Evolutionary conservation across 257 asterid species (phyloP).

Genomic region (Capsicum chinense): DNA sequence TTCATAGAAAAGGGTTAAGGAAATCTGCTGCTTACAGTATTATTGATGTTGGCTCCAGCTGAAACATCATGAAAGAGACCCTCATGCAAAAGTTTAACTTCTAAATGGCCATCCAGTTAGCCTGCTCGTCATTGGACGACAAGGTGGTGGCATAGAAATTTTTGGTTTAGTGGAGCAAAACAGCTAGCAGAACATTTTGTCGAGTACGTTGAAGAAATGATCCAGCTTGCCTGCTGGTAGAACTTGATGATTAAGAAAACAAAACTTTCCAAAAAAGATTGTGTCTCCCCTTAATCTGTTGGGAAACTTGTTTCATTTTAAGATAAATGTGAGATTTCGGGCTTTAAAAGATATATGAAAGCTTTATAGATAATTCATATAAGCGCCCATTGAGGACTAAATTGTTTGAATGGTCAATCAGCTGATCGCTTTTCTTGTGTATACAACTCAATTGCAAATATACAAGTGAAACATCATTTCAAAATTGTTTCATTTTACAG

Average conservation of each 20-base stretch:
- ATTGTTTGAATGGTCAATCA: too few relatives aligned
- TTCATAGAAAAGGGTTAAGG: conserved; percentile 52
- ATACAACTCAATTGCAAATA: too few relatives aligned
- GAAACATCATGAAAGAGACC: neutral
- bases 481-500: too few relatives aligned
- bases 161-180: neutral
- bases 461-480: too few relatives aligned
- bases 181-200: neutral
- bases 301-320: too few relatives aligned
- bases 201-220: neutral
- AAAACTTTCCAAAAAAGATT: too few relatives aligned
- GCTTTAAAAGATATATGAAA: too few relatives aligned
- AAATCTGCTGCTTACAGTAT: conserved; percentile 57
- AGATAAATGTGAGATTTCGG: too few relatives aligned
- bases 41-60: conserved; percentile 45
- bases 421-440: too few relatives aligned
- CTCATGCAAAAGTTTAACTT: neutral
- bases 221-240: neutral
- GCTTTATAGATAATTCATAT: too few relatives aligned
- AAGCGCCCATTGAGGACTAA: too few relatives aligned
- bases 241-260: neutral
- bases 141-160: neutral
- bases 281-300: too few relatives aligned
- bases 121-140: neutral
- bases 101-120: neutral